These are phyloP conservation scores for Ambrosiella beaveri DNA, from an alignment of 2,329 filamentous ascomycete genomes.

Conservation along the genomic window DNA sequence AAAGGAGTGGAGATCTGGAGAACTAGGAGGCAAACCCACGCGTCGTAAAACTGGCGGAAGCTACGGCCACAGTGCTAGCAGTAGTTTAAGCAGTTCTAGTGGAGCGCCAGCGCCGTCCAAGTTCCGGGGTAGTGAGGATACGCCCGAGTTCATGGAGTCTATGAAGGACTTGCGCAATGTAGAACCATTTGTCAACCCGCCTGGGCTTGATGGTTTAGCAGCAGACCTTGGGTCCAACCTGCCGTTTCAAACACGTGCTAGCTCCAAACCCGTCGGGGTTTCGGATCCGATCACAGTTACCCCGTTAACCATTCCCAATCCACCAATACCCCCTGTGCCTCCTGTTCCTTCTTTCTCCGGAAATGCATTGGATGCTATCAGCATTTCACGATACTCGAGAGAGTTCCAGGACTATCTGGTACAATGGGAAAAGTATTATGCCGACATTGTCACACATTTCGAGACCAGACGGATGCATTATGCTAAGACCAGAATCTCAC, in stretches of 20 bases:
- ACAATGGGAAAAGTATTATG: slow-evolving; percentile 25
- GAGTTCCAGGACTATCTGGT: slow-evolving; percentile 10
- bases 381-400: background rate
- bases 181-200: slow-evolving; percentile 34
- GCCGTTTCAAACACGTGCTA: slow-evolving; percentile 37
- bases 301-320: slow-evolving; percentile 28
- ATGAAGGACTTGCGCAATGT: slow-evolving; percentile 39
- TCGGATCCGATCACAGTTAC: slow-evolving; percentile 19
- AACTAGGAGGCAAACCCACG: slow-evolving; percentile 17
- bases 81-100: background rate
- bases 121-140: slow-evolving; percentile 34
- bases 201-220: slow-evolving; percentile 30
- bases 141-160: slow-evolving; percentile 35
- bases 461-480: background rate
- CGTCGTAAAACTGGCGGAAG: background rate
- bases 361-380: background rate
- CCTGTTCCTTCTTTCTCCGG: slow-evolving; percentile 4
- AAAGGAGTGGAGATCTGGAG: slow-evolving; percentile 40
- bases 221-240: slow-evolving; percentile 36
- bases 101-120: background rate
- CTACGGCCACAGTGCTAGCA: background rate
- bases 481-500: slow-evolving; percentile 12
- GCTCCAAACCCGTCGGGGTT: slow-evolving; percentile 22
- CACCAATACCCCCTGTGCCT: slow-evolving; percentile 34
- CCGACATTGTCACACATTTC: slow-evolving; percentile 38